These are phyloP conservation scores for Camellia japonica DNA, from an alignment of 148 eudicot genomes.

Conservation along the genomic window DNA sequence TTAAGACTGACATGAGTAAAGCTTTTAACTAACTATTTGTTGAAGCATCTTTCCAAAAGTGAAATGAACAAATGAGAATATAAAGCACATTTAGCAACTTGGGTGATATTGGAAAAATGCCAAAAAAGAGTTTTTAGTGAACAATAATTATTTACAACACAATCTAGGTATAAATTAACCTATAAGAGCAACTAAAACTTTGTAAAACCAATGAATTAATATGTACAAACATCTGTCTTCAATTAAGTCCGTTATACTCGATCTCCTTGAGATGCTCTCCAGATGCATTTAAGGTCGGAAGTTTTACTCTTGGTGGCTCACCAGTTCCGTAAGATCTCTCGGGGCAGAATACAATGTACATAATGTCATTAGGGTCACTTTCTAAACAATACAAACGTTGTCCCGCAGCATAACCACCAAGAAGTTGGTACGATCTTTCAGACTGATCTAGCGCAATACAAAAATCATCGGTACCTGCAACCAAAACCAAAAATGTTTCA, in stretches of 20 bases:
- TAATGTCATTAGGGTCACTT: conserved; percentile 22
- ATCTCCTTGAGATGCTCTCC: conserved; percentile 40
- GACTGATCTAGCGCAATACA: conserved; percentile 76
- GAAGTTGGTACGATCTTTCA: conserved; percentile 81
- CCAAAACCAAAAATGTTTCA: not conserved
- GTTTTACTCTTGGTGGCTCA: conserved; percentile 45
- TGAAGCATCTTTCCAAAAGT: no score
- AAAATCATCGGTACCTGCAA: conserved; percentile 63
- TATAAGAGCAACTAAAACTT: no score
- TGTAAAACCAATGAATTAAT: not conserved
- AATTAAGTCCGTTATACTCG: conserved; percentile 19
- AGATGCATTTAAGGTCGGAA: conserved; percentile 61
- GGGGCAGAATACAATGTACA: conserved; percentile 50
- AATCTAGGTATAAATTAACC: no score
- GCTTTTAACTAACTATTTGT: no score
- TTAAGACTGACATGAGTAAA: no score
- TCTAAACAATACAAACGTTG: conserved; percentile 50
- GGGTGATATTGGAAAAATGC: no score
- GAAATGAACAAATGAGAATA: no score
- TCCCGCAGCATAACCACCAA: conserved; percentile 71
- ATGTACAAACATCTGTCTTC: not conserved
- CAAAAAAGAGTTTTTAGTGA: no score
- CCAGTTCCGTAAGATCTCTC: conserved; percentile 31
- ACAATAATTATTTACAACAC: no score
- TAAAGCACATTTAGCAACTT: no score